Evolutionary conservation across 257 asterid species (phyloP).

Genomic region (Orobanche coerulescens): DNA sequence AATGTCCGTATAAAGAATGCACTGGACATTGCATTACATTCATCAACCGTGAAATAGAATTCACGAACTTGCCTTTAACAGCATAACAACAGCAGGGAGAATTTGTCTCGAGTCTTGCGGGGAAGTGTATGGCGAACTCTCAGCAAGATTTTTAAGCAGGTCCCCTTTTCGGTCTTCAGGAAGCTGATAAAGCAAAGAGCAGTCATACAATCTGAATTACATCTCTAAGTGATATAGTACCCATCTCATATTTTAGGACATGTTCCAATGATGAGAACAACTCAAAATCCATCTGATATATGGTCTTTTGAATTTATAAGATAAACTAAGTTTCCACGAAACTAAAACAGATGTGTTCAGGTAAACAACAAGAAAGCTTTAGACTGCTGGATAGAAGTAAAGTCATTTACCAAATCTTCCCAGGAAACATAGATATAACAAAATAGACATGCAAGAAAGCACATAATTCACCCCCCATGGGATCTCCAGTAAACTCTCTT

Average conservation of each 20-base stretch:
- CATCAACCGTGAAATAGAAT: background rate
- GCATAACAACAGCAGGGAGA: constrained; percentile 74
- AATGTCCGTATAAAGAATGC: background rate
- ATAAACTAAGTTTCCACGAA: background rate
- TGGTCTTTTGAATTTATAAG: background rate
- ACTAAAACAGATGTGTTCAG: background rate
- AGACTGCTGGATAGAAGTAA: background rate
- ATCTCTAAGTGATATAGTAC: background rate
- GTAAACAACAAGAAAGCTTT: background rate
- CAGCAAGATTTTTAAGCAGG: constrained; percentile 91
- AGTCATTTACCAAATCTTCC: background rate
- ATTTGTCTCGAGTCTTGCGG: constrained; percentile 83
- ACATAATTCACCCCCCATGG: background rate
- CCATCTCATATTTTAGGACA: background rate
- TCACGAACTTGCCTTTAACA: constrained; percentile 58
- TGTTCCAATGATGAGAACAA: background rate
- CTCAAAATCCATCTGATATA: background rate
- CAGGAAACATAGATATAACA: background rate
- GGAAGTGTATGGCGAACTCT: constrained; percentile 75
- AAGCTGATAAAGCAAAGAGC: constrained; percentile 48
- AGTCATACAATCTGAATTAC: constrained; percentile 16
- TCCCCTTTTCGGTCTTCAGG: constrained; percentile 87
- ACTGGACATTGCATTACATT: constrained; percentile 10
- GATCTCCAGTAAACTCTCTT: background rate
- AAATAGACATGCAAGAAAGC: background rate